phyloP scores from a whole-genome alignment of 768 basidiomycete species.

The Xanthoconium purpureum region DNA sequence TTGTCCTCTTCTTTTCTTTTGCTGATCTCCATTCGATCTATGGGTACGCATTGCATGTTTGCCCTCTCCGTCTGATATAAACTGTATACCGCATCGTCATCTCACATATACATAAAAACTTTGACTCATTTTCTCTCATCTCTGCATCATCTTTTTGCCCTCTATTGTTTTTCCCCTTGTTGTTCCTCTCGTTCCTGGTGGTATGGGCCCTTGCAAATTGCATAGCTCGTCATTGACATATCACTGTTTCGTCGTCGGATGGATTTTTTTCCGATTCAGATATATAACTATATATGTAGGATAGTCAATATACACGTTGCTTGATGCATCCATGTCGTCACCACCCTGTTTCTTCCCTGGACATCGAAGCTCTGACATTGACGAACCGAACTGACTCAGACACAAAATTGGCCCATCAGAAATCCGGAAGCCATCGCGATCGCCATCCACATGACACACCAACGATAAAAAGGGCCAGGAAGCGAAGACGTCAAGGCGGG shows the following conservation, averaged over 20 bases:
- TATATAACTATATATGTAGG: conserved; percentile 23
- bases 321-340: conserved; percentile 23
- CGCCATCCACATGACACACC: background rate
- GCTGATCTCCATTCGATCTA: conserved; percentile 18
- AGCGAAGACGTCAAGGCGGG: conserved; percentile 6
- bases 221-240: background rate
- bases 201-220: background rate
- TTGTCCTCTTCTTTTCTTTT: conserved; percentile 4
- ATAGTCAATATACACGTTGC: conserved; percentile 27
- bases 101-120: conserved; percentile 11
- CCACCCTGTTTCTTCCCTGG: background rate
- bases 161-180: background rate
- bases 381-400: background rate
- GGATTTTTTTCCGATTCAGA: conserved; percentile 4
- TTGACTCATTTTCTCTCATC: background rate
- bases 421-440: background rate
- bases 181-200: background rate
- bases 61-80: conserved; percentile 15
- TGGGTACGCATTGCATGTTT: conserved; percentile 11
- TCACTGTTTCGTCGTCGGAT: background rate
- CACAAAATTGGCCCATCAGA: background rate
- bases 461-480: background rate
- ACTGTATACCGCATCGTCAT: conserved; percentile 29
- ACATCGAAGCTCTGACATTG: background rate
- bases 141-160: background rate